A percentile compares a stretch with the other conserved stretches of the same genome.
These are phyloP conservation scores for Nakazawaea anatomiae DNA, from an alignment of 805 yeast species.

Conservation along the genomic window DNA sequence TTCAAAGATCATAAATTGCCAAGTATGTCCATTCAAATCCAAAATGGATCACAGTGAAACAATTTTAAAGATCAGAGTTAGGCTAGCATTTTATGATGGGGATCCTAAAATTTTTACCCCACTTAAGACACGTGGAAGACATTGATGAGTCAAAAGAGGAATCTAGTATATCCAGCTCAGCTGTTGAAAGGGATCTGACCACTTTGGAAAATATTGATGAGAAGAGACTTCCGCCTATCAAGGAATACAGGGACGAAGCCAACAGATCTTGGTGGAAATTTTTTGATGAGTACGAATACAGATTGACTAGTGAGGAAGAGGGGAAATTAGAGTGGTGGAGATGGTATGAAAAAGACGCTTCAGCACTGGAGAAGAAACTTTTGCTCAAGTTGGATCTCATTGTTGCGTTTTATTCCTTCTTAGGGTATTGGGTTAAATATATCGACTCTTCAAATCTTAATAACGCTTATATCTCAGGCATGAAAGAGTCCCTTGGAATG, in stretches of 20 bases:
- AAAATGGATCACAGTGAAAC: no score
- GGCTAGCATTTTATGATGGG: slow-evolving; percentile 20
- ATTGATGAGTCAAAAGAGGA: neutral
- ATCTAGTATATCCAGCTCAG: neutral
- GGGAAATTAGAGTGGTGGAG: slow-evolving; percentile 40
- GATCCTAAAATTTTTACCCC: slow-evolving; percentile 9
- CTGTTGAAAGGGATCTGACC: neutral
- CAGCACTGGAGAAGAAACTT: slow-evolving; percentile 14
- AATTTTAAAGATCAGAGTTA: neutral
- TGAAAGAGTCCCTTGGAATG: slow-evolving; percentile 51
- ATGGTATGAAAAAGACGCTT: slow-evolving; percentile 40
- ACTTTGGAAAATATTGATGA: neutral
- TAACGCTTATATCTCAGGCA: slow-evolving; percentile 63
- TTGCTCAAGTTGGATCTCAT: slow-evolving; percentile 50
- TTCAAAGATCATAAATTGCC: no score
- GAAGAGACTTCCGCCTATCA: slow-evolving; percentile 14
- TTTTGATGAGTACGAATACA: slow-evolving; percentile 59
- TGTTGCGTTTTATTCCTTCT: slow-evolving; percentile 47
- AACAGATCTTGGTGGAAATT: slow-evolving; percentile 48
- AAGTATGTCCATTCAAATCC: no score
- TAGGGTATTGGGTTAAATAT: slow-evolving; percentile 65
- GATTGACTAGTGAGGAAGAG: slow-evolving; percentile 30
- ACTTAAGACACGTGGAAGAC: slow-evolving; percentile 1
- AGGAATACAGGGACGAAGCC: slow-evolving; percentile 49
- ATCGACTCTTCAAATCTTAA: slow-evolving; percentile 55